Base-by-base conservation (phyloP, 371 early-diverging fungal species). In the Blastocladiella emersonii region DNA sequence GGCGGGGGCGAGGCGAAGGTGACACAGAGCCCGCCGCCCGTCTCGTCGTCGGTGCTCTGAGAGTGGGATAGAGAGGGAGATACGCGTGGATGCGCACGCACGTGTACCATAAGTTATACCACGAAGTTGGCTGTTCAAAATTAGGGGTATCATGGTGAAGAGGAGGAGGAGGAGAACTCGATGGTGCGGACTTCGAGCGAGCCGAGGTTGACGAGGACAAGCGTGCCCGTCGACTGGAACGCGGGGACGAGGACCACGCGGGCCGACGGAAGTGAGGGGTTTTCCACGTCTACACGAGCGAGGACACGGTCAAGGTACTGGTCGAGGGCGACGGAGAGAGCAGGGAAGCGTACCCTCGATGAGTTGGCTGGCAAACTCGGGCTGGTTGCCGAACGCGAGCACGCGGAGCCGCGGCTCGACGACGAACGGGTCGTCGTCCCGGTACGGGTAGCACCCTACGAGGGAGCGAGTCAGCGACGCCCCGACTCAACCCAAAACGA, bases 301-400 rank as follows among this genome's bases (percentile, higher is more conserved):
- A 4, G 25, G 25, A 25, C 25, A 12, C 8, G 12, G 37, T 59
- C 37, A n/a, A 4, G 12, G 25, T 27, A 34, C 32, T 30, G 17
- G 56, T 13, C 4, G 34, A 19, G 3, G 34, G 56, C 10, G 19
- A 5, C 17, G 34, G 56, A 13, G 23, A 32, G 34, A 4, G 30
- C 3, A 23, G 34, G 2, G 19, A 23, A 2, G 56, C 55, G 57
- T 61, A 79, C 85, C 85, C 67, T 71, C 69, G 10, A 83, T 61
- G 34, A 84, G 41, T 34, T 69, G 72, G 10, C 86, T 83, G n/a
- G 76, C 84, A 69, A 86, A 92, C 59, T 75, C 69, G 32, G 79
- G 79, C 67, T 95, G 95, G 70, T 92, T 93, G n/a, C 93, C 95
- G 34, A 92, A 71, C 71, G 90, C 84, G 67, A 89, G 93, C 21